phyloP scores from a whole-genome alignment of 805 yeast genomes.

The Metschnikowia continentalis region DNA sequence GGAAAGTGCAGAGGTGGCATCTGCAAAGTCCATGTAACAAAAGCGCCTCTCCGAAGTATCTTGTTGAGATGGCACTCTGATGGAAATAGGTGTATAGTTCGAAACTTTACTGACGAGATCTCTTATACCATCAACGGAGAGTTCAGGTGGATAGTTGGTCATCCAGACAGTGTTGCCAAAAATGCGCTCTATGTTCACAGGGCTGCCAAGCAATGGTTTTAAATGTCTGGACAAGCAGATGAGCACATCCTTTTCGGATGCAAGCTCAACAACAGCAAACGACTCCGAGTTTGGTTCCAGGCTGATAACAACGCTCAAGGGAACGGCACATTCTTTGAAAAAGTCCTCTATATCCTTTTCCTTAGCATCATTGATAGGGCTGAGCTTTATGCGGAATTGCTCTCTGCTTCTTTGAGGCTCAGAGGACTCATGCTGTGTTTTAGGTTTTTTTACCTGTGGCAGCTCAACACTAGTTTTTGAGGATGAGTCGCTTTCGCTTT shows the following conservation, averaged over 20 bases:
- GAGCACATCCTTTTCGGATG: slow-evolving; percentile 42
- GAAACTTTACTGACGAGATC: slow-evolving; percentile 32
- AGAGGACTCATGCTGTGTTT: background rate
- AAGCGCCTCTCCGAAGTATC: slow-evolving; percentile 58
- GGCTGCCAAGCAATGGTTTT: slow-evolving; percentile 41
- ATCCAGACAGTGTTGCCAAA: slow-evolving; percentile 60
- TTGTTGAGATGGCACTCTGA: slow-evolving; percentile 63
- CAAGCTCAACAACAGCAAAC: slow-evolving; percentile 59
- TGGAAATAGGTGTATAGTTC: slow-evolving; percentile 38
- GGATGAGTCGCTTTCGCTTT: background rate
- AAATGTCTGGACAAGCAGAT: slow-evolving; percentile 59
- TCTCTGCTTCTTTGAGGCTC: slow-evolving; percentile 51
- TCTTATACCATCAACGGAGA: slow-evolving; percentile 35
- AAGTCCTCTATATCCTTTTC: slow-evolving; percentile 38
- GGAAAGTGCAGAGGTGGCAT: slow-evolving; percentile 45
- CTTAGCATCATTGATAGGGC: slow-evolving; percentile 42
- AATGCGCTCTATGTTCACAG: slow-evolving; percentile 44
- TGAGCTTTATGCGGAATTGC: slow-evolving; percentile 50
- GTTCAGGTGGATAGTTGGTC: slow-evolving; percentile 65
- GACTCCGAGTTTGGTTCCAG: slow-evolving; percentile 5
- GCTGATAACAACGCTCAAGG: slow-evolving; percentile 31
- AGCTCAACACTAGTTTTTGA: background rate
- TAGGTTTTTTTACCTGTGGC: background rate
- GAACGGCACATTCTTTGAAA: slow-evolving; percentile 60
- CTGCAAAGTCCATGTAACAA: slow-evolving; percentile 63